Conservation (phyloP, 257 asterid species). For the Solanum pinnatisectum region DNA sequence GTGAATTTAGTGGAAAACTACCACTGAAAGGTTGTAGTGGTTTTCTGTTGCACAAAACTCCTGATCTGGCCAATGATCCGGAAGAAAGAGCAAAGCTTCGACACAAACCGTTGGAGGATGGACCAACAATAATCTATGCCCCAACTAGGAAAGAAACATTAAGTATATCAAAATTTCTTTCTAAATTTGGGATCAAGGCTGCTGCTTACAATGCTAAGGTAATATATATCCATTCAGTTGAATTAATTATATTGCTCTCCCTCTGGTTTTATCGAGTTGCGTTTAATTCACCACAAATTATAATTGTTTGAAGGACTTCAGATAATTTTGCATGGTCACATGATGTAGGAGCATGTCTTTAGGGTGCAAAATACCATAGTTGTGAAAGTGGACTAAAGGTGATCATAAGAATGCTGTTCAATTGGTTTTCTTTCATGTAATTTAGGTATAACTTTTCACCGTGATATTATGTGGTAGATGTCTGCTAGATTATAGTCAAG, state of each 20-base stretch:
- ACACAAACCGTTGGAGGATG: constrained; percentile 31
- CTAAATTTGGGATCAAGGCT: constrained; percentile 50
- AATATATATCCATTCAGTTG: not conserved
- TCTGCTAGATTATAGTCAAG: not conserved
- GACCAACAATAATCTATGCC: constrained; percentile 60
- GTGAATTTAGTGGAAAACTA: constrained; percentile 47
- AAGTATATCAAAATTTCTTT: constrained; percentile 52
- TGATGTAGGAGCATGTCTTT: not conserved
- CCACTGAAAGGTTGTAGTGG: constrained; percentile 9
- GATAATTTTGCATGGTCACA: not conserved
- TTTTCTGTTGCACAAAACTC: constrained; percentile 10
- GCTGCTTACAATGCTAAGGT: constrained; percentile 89
- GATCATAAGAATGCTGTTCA: not conserved
- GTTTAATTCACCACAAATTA: not conserved
- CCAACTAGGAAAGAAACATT: constrained; percentile 75
- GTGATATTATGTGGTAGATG: not conserved
- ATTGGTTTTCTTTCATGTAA: not conserved
- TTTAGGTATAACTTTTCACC: not conserved
- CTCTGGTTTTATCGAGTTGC: not conserved
- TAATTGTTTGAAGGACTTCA: not conserved
- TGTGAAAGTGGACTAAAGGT: not conserved
- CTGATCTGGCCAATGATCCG: constrained; percentile 19
- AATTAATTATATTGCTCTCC: not conserved
- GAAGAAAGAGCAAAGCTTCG: constrained; percentile 21
- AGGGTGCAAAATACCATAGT: not conserved